Evolutionary conservation across 495 filamentous ascomycete genomes (phyloP).

Genomic region (Acidiella bohemica): DNA sequence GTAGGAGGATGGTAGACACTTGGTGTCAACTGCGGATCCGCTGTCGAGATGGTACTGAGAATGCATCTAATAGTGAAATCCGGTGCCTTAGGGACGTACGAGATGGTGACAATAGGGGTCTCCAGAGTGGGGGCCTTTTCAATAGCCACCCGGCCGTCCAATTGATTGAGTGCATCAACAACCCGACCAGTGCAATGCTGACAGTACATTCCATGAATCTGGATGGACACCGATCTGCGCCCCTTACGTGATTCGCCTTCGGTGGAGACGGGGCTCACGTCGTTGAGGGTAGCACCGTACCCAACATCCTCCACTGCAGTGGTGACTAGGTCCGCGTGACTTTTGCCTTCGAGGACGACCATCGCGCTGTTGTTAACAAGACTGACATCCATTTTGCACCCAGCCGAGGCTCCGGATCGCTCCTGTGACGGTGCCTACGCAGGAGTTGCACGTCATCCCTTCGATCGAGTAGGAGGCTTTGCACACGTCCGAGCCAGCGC

Average conservation of each 20-base stretch:
- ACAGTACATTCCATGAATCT: constrained; percentile 77
- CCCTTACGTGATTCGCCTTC: constrained; percentile 9
- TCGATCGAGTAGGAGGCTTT: constrained; percentile 53
- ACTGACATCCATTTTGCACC: constrained; percentile 49
- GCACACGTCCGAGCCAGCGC: constrained; percentile 15
- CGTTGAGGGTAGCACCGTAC: constrained; percentile 55
- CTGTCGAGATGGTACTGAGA: constrained; percentile 47
- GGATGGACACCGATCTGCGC: constrained; percentile 48
- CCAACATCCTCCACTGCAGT: constrained; percentile 68
- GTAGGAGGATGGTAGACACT: constrained; percentile 68
- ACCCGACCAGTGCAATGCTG: constrained; percentile 63
- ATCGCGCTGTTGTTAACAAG: constrained; percentile 51
- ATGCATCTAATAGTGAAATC: constrained; percentile 66
- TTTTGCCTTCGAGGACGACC: constrained; percentile 26
- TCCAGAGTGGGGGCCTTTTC: constrained; percentile 37
- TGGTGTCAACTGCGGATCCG: constrained; percentile 49
- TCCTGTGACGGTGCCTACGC: constrained; percentile 49
- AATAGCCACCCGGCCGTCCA: constrained; percentile 35
- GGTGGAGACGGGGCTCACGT: constrained; percentile 24
- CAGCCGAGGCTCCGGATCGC: constrained; percentile 50
- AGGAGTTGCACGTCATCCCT: constrained; percentile 78
- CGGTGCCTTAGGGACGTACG: constrained; percentile 56
- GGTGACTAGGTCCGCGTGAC: constrained; percentile 44
- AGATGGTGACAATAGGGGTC: constrained; percentile 55
- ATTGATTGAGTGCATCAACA: constrained; percentile 36